Base-by-base conservation (phyloP, 2,329 filamentous ascomycete species). In the Botrytis squamosa region DNA sequence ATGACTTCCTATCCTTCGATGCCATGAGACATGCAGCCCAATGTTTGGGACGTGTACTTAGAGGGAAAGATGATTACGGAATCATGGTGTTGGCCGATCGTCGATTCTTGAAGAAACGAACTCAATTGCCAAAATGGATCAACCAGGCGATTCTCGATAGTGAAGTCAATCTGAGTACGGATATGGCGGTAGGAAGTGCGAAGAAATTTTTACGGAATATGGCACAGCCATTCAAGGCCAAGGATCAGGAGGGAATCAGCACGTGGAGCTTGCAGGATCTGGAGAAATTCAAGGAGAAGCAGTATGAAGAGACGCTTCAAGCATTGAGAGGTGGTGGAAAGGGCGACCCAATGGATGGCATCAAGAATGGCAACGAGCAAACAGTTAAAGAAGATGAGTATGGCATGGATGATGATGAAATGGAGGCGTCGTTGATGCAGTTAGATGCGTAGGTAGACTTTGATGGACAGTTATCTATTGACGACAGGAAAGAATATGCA, bases 11-110 rank as follows among this genome's bases (percentile, higher is more conserved):
- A 16, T 98, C 96, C 33, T 99, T 99, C 86, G 96, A 99, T 81
- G 96, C 96, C 36, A 99, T 99, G 95, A 91, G 96, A n/a, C 96
- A 99, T 81, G 96, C 96, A 22, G 95, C 96, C 0, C 96, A 99
- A 81, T 99, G 96, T 80, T 86, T 99, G 2, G 97, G 96, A 22
- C 95, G 96, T 81, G 96, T 99, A 62, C 85, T 99, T 75, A 88
- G 96, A 79, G 96, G 96, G 38, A 99, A 99, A 82, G 97, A 99
- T 81, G 96, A 99, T 83, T 99, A 99, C 82, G 96, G 96, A n/a
- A 93, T 99, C 85, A 99, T 99, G 96, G 95, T 99, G 7, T 87
- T 99, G 42, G 96, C 97, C 3, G 96, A 99, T 82, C 91, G 93
- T 60, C 90, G 96, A 29, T 99, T 98, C 83, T 91, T 94, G 81